Base-by-base conservation (phyloP, 495 filamentous ascomycete genomes). In the Aspergillus funiculosus region DNA sequence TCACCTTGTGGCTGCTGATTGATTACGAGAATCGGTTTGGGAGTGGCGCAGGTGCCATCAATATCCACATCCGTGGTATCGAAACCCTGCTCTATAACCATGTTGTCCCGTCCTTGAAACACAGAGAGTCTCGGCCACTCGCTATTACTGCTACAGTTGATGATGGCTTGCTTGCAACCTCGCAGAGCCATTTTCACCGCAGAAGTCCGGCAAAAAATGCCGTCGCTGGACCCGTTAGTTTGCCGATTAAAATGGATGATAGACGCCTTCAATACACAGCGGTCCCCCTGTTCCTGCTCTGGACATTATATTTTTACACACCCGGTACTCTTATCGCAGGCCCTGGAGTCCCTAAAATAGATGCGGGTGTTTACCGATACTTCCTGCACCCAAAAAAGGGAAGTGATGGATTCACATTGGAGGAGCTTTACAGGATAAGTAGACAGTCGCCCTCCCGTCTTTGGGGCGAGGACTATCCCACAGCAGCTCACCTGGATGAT, bases 11-110 rank as follows among this genome's bases (percentile, higher is more conserved):
- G 61, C 35, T 64, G 34, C 61, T 66, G 61, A 57, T 66, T 11
- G 63, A 64, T 38, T 66, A 66, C 17, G 63, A 66, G 34, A 59
- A 64, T 31, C 52, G 63, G 13, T 66, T 66, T 36, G 61, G 63
- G 20, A 59, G 53, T 8, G 63, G 61, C 13, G 52, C 46, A 3
- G 17, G 61, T 7, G 63, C 59, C 0, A 66, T 64, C 17, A 62
- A 62, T 35, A 57, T 66, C 5, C 63, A 64, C 30, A 62, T 66
- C 19, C 47, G 54, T 2, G 61, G 63, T 0, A 59, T 66, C 24
- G 48, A 60, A 31, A 59, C 40, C 10, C 43, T 66, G 11, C 51
- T 66, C 10, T 48, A 52, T 28, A 56, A 66, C 15, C 56, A 66
- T 34, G 53, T 66, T 32, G 59, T 64, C 7, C 63, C 63, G n/a